These are phyloP conservation scores for Monilinia laxa DNA, from an alignment of 2,329 filamentous ascomycete genomes.

Conservation along the genomic window DNA sequence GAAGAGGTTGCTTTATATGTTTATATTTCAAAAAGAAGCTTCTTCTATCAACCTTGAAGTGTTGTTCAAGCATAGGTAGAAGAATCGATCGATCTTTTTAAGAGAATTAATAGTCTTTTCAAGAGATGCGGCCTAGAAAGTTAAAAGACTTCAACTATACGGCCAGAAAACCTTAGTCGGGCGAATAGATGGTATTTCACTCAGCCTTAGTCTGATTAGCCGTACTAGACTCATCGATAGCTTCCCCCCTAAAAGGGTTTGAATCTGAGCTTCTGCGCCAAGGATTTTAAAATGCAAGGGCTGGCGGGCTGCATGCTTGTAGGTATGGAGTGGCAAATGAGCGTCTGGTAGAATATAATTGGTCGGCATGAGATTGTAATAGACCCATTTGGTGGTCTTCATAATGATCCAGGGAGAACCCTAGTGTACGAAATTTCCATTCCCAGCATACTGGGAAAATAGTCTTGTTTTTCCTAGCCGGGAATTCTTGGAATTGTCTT, in stretches of 20 bases:
- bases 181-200: background rate
- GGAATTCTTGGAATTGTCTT: background rate
- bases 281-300: background rate
- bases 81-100: constrained; percentile 17
- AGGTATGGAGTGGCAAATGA: constrained; percentile 15
- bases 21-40: background rate
- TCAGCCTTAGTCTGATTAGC: constrained; percentile 23
- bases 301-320: background rate
- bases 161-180: background rate
- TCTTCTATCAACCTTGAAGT: background rate
- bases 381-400: background rate
- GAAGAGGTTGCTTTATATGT: background rate
- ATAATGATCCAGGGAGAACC: background rate
- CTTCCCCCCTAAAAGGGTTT: background rate
- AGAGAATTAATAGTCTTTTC: background rate
- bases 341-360: background rate
- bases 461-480: background rate
- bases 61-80: constrained; percentile 6
- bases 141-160: background rate
- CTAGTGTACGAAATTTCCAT: constrained; percentile 11
- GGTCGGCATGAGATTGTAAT: background rate
- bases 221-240: constrained; percentile 10
- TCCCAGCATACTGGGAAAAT: constrained; percentile 1
- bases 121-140: background rate
- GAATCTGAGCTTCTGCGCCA: background rate